A percentile compares a stretch with the other conserved stretches of the same genome.
These are phyloP conservation scores for Hirschfeldia incana DNA, from an alignment of 345 rosid species.

Conservation along the genomic window DNA sequence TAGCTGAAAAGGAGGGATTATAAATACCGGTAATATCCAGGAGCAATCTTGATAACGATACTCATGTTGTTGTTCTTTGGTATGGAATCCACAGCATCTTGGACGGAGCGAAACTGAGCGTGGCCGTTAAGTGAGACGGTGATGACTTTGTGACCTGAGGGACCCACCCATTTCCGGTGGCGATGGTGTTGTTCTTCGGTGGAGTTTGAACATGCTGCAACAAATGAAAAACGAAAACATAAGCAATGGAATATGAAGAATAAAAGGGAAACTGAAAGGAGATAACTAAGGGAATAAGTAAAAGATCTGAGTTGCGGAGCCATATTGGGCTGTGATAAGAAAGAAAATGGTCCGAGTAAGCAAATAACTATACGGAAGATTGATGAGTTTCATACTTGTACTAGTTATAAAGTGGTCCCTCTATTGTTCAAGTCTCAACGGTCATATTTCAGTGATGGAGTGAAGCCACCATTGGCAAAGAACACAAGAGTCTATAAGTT, in stretches of 20 bases:
- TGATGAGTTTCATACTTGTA: constrained; percentile 15
- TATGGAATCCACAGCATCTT: constrained; percentile 78
- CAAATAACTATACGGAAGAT: neutral
- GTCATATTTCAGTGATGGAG: constrained; percentile 31
- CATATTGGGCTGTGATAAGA: constrained; percentile 2
- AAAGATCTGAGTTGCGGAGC: constrained; percentile 32
- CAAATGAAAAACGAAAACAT: constrained; percentile 35
- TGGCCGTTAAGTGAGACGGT: constrained; percentile 62
- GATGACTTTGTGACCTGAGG: constrained; percentile 70
- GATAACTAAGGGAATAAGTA: neutral
- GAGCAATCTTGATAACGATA: constrained; percentile 59
- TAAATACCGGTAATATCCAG: constrained; percentile 72
- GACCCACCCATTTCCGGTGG: constrained; percentile 71
- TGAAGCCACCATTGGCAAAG: constrained; percentile 25
- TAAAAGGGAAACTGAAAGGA: constrained; percentile 3
- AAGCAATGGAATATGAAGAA: constrained; percentile 12
- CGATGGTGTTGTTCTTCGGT: constrained; percentile 35
- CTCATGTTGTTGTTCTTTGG: constrained; percentile 64
- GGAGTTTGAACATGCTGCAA: constrained; percentile 35
- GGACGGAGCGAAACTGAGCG: constrained; percentile 70
- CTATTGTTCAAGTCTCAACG: constrained; percentile 23
- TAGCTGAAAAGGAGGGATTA: neutral
- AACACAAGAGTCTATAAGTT: neutral
- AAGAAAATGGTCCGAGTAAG: constrained; percentile 5
- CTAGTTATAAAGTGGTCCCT: constrained; percentile 21